Evolutionary conservation across 2,329 filamentous ascomycete genomes (phyloP), one percentile per base, ranked within the genome.

Genomic region (Kalmusia sp.): DNA sequence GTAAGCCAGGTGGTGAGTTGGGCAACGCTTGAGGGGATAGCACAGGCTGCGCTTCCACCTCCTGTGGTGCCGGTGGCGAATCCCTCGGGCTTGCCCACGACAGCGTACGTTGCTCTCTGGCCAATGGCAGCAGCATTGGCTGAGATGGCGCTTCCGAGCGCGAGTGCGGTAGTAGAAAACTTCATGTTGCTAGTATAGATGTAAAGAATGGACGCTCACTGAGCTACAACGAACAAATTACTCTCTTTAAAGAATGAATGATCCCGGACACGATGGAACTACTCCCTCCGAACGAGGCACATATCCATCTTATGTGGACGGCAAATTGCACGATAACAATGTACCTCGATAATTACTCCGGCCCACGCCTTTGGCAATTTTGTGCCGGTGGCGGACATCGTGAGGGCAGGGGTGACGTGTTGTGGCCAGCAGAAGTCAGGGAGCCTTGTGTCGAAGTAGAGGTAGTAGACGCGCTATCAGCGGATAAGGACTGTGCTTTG

Each of bases 1-100:
- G 77, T 76, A 4, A 88, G 80, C 74, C 86, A 88, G 33, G 76
- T 79, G 68, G 82, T 80, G 40, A 88, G 80, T 79, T 89, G 77
- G 21, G 73, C 77, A 35, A 71, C 84, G 43, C 77, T 82, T 15
- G 69, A 75, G 11, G 85, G 85, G 61, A 84, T 82, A 15, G 82
- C 82, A 24, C 82, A 69, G 7, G 77, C 72, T 19, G 82, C 84
- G 54, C 62, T 77, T 48, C 84, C 85, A 64, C 86, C 86, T 31
- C 86, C 86, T 15, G 86, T 88, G 24, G 84, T 82, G 43, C 83
- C 82, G 53, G 75, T 70, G 14, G 79, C 80, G 54, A 82, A 82
- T 51, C 80, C 80, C 57, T 79, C 75, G n/a, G 79, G 72, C 30
- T 76, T 61, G 12, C 74, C 74, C 28, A 65, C 61, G 4, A 72